phyloP scores from a whole-genome alignment of 148 eudicot species.

The Rhododendron molle region DNA sequence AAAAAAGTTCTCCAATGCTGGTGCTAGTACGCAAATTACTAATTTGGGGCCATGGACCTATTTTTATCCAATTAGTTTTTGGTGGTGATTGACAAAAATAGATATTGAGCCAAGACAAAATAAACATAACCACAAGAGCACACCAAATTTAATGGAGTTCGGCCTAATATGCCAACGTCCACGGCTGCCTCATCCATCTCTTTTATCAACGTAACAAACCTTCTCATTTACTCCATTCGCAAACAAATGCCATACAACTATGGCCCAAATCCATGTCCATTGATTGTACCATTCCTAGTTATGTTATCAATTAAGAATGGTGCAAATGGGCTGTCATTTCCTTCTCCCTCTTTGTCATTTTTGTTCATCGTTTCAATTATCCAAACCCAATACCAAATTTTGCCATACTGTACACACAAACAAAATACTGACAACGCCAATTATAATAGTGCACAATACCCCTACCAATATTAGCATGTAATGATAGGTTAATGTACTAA shows the following conservation, averaged over 20 bases:
- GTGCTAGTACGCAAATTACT: background rate
- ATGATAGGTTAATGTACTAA: background rate
- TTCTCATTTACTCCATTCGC: background rate
- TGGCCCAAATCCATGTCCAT: background rate
- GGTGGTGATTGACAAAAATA: background rate
- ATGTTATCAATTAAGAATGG: background rate
- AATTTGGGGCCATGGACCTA: background rate
- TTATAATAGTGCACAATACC: too few relatives aligned
- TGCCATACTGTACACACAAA: background rate
- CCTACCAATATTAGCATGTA: background rate
- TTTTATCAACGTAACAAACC: background rate
- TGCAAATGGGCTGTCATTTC: background rate
- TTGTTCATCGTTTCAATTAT: background rate
- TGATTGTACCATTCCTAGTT: background rate
- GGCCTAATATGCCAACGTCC: background rate
- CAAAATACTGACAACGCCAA: background rate
- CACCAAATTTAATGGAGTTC: background rate
- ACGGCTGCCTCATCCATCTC: background rate
- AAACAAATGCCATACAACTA: background rate
- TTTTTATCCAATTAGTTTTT: background rate
- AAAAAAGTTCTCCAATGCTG: background rate
- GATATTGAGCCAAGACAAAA: background rate
- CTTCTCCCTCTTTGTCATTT: background rate
- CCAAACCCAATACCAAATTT: background rate
- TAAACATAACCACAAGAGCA: background rate